A percentile compares a stretch with the other conserved stretches of the same genome.
Evolutionary conservation across 331 rosid genomes (phyloP).

Genomic region (Phaseolus coccineus): DNA sequence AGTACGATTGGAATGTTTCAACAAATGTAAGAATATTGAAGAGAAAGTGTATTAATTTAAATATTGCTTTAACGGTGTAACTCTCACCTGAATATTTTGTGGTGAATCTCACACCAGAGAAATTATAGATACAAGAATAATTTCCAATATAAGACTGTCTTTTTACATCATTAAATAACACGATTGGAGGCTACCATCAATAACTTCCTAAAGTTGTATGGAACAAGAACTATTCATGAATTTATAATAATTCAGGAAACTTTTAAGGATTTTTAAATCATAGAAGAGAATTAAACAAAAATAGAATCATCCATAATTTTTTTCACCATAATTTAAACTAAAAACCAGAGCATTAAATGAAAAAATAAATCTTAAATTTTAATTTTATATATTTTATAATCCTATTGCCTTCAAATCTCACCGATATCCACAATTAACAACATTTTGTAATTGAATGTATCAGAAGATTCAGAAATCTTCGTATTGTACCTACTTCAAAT

Average conservation of each 20-base stretch:
- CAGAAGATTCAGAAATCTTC: neutral
- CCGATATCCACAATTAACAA: conserved; percentile 10
- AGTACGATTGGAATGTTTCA: conserved; percentile 28
- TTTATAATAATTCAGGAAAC: neutral
- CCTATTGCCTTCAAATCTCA: conserved; percentile 11
- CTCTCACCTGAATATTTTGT: conserved; percentile 33
- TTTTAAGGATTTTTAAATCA: neutral
- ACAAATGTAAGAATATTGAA: conserved; percentile 11
- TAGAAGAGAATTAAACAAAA: neutral
- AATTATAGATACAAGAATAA: conserved; percentile 30
- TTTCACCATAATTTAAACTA: neutral
- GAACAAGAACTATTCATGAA: neutral
- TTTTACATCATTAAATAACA: conserved; percentile 22
- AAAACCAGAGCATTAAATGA: neutral
- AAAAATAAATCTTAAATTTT: conserved; percentile 1
- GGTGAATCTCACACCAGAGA: conserved; percentile 32
- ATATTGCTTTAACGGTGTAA: neutral
- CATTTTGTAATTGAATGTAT: conserved; percentile 1
- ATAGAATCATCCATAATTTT: neutral
- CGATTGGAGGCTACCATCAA: conserved; percentile 6
- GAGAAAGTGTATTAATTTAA: neutral
- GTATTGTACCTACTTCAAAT: neutral
- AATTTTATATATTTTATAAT: neutral
- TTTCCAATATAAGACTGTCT: conserved; percentile 4
- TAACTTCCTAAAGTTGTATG: neutral